Base-by-base conservation (phyloP, 805 yeast genomes). In the Schizosaccharomyces pombe region DNA sequence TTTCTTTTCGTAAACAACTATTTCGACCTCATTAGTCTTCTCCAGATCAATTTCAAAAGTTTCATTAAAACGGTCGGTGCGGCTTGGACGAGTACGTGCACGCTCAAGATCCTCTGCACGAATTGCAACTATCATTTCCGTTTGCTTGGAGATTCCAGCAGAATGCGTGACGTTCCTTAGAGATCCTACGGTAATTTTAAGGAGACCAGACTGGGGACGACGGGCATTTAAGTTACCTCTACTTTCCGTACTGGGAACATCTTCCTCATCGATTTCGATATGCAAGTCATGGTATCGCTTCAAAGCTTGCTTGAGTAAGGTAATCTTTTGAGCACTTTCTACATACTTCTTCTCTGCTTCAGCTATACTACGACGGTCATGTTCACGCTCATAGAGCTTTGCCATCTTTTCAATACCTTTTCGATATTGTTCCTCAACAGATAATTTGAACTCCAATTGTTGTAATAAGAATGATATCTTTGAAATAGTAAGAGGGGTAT, bases 381-480 rank as follows among this genome's bases (percentile, higher is more conserved):
- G 95, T 62, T 91, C 96, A 66, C 82, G 74, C 62, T 80, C 80
- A 64, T 91, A 91, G 55, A 91, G 75, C 60, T 79, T 83, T 29
- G 82, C 79, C 63, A 91, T 76, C 65, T 89, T 91, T 58, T 85
- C 93, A 60, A 86, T 86, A 4, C 96, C 97, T 59, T 80, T 89
- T 61, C 80, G 79, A 67, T 89, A 91, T 67, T 91, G 94, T 61
- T 84, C 79, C 65, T 91, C 99, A 39, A 89, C 94, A 63, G 89
- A 91, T 51, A 89, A 73, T 67, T 91, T 91, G 66, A 89, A 86
- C 64, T 87, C 95, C 57, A 91, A 72, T 66, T 86, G 94, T 68
- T 87, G 96, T 55, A 89, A 74, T 97, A 91, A 87, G 61, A 84
- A 80, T 67, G 85, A 95, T 62, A 91, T 91, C 58, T 91, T 77